Conservation (phyloP, 257 asterid species). For the Salvia splendens region DNA sequence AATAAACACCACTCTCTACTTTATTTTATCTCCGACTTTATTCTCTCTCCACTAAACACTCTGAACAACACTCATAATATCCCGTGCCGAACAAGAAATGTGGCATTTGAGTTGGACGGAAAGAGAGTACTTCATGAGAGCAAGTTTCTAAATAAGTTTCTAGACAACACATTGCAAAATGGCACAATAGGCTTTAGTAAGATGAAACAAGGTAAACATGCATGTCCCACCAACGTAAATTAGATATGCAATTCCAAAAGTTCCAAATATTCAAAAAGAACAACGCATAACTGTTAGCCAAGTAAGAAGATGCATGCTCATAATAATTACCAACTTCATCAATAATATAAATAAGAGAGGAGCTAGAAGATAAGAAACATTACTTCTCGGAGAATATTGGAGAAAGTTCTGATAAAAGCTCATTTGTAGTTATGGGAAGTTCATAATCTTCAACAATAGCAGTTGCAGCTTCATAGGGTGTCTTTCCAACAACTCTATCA, state of each 20-base stretch:
- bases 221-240: not conserved
- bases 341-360: conserved; percentile 22
- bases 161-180: conserved; percentile 20
- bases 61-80: too few species aligned
- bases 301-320: conserved; percentile 10
- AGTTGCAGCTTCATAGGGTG: conserved; percentile 78
- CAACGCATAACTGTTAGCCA: not conserved
- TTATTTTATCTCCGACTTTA: too few species aligned
- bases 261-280: not conserved
- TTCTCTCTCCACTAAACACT: too few species aligned
- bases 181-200: not conserved
- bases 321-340: conserved; percentile 3
- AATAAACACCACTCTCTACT: too few species aligned
- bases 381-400: conserved; percentile 70
- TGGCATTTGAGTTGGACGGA: too few species aligned
- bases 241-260: not conserved
- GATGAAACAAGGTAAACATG: not conserved
- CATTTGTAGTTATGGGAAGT: conserved; percentile 65
- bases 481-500: conserved; percentile 61
- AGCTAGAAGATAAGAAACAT: conserved; percentile 22
- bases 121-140: not conserved
- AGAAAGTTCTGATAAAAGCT: conserved; percentile 59
- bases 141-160: conserved; percentile 9
- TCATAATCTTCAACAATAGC: conserved; percentile 69
- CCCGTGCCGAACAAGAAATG: too few species aligned